Evolutionary conservation across 2,329 filamentous ascomycete genomes (phyloP), one percentile per base, ranked within the genome.

Genomic region (Pseudocercospora vitis): DNA sequence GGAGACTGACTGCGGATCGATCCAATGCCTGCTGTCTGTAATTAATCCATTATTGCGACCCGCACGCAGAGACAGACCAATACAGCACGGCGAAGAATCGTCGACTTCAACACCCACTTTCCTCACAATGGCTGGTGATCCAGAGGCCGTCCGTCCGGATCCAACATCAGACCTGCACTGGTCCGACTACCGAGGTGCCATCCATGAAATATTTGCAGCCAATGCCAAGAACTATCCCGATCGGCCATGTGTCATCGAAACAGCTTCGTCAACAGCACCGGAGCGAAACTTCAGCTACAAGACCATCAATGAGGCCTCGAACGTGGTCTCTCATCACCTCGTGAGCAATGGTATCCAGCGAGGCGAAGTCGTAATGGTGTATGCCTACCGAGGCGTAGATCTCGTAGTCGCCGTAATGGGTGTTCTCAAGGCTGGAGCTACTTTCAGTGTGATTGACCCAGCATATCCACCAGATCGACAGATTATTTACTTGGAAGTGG

Each of bases 361-460:
- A 62, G 91, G 90, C 7, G 91, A 97, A 68, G 91, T 96, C 2
- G 90, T 96, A 65, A 95, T 96, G 89, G 88, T 94, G 59, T 96
- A 85, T 68, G 89, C 89, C 52, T 82, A 96, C 72, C 84, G 91
- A 53, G 84, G 84, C 52, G 91, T 96, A 28, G 89, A 89, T 63
- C 73, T 89, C 33, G 86, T 88, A 0, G 83, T 88, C 6, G 84
- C 87, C 29, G 85, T 91, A 50, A 95, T 96, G 89, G 91, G 91
- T 55, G 75, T 76, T 3, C 67, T 81, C 46, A 79, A 78, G 55
- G 80, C 81, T 31, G 82, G 82, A 52, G 82, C 79, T 7, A 81
- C 79, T 29, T 79, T 83, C 69, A 81, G 78, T 50, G 79, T 85
- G 35, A 81, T 96, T 16, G 91, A 96, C 68, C 91, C 91, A 19